Evolutionary conservation across 768 basidiomycete species (phyloP), one percentile per base, ranked within the genome.

Genomic region (Termitomyces eurrhizus): DNA sequence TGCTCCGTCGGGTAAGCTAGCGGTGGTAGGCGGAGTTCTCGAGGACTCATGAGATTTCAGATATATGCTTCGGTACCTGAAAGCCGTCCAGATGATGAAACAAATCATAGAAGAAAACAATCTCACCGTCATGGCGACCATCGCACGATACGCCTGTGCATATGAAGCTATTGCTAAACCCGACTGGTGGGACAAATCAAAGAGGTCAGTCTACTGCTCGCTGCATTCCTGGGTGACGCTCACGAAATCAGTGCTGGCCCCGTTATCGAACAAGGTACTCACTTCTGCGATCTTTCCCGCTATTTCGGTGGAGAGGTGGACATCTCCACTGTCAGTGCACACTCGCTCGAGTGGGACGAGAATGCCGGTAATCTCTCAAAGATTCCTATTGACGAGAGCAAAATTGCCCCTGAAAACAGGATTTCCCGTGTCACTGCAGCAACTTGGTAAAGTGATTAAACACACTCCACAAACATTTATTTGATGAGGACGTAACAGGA

Each of bases 241-340:
- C 29, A 59, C 29, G 36, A 58, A 18, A 42, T 39, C 60, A 89
- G 90, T 69, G 88, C 84, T 57, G 92, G 92, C 21, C 92, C 93
- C 5, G 80, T 95, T 66, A 77, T 95, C 64, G 93, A 94, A 73
- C 91, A 94, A 77, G 95, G 93, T 51, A 98, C 96, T 14, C 96
- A 98, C 78, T 96, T 98, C 77, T 95, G 93, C 67, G 95, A 98
- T 76, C 83, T 97, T 48, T 97, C 94, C 44, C 89, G 96, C 65
- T 96, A 96, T 80, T 98, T 98, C 69, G 96, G 95, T 55, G 96
- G 96, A 16, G 92, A 96, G 65, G 93, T 97, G 60, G 92, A 97
- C 69, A 86, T 95, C 62, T 76, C 85, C 55, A 83, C 83, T 37
- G 90, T 93, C 44, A 77, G 72, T 42, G 96, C 95, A 16, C 92